Evolutionary conservation across 2,329 filamentous ascomycete species (phyloP).

Genomic region (Fusarium praegraminearum): DNA sequence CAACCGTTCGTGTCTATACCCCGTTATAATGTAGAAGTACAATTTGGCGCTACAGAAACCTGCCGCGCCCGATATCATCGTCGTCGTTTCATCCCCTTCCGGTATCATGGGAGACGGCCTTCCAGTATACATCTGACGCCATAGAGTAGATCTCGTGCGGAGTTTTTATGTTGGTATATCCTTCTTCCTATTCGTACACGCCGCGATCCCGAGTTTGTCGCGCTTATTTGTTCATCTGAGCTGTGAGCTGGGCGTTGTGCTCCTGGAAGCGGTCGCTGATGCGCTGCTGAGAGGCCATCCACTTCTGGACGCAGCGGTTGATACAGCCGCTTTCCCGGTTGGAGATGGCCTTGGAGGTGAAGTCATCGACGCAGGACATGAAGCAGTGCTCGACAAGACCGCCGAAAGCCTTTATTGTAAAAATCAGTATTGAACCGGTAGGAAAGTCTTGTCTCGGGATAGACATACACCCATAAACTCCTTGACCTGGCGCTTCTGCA

Average conservation of each 20-base stretch:
- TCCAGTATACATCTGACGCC: constrained; percentile 26
- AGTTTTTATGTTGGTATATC: constrained; percentile 11
- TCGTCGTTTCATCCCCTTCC: constrained; percentile 18
- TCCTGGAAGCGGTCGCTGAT: constrained; percentile 90
- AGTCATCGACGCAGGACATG: constrained; percentile 96
- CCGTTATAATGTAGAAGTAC: constrained; percentile 45
- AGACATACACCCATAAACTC: constrained; percentile 93
- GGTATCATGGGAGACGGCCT: constrained; percentile 15
- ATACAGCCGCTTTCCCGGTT: constrained; percentile 92
- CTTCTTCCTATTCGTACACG: constrained; percentile 43
- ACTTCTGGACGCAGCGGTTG: constrained; percentile 95
- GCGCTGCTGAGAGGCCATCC: constrained; percentile 90
- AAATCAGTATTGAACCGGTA: neutral
- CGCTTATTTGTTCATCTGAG: constrained; percentile 60
- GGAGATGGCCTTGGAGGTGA: constrained; percentile 95
- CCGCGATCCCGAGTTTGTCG: neutral
- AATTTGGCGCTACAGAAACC: constrained; percentile 38
- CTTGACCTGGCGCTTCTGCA: constrained; percentile 99
- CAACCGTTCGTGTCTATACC: constrained; percentile 26
- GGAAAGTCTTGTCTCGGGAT: neutral
- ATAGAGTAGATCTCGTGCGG: constrained; percentile 11
- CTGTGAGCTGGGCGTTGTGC: constrained; percentile 71
- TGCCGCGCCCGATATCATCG: constrained; percentile 26
- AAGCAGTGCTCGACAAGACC: constrained; percentile 85
- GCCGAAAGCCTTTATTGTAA: constrained; percentile 51